A percentile compares a stretch with the other conserved stretches of the same genome.
Conservation (phyloP, 2,329 filamentous ascomycete species). For the Sporothrix schenckii region DNA sequence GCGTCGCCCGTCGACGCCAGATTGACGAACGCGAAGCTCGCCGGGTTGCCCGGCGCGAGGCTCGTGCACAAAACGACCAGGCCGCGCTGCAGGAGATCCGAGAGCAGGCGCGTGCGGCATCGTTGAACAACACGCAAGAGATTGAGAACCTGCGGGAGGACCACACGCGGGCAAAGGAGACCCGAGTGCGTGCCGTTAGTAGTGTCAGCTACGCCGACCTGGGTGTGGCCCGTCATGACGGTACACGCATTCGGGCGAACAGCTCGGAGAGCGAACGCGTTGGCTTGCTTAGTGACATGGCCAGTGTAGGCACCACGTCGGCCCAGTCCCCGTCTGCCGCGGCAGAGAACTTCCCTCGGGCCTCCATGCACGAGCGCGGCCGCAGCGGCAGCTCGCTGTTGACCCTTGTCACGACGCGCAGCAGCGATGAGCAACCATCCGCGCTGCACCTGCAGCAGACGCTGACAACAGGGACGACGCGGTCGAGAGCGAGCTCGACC, state of each 20-base stretch:
- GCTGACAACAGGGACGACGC: conserved; percentile 37
- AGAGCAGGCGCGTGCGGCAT: conserved; percentile 55
- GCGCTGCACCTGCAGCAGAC: conserved; percentile 33
- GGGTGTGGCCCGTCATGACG: conserved; percentile 76
- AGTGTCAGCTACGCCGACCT: conserved; percentile 77
- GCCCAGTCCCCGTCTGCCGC: conserved; percentile 42
- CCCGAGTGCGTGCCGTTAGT: conserved; percentile 68
- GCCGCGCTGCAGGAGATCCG: conserved; percentile 69
- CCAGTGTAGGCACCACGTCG: conserved; percentile 55
- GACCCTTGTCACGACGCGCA: conserved; percentile 51
- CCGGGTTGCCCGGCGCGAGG: conserved; percentile 69
- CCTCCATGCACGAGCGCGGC: conserved; percentile 47
- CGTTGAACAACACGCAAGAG: conserved; percentile 53
- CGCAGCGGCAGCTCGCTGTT: conserved; percentile 57
- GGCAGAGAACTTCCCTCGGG: conserved; percentile 33
- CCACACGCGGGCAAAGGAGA: conserved; percentile 59
- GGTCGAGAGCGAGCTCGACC: conserved; percentile 43
- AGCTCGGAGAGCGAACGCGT: conserved; percentile 73
- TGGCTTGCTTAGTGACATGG: conserved; percentile 71
- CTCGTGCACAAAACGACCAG: conserved; percentile 70
- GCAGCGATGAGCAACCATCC: conserved; percentile 36
- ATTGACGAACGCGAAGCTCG: conserved; percentile 76
- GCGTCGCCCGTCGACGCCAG: conserved; percentile 73
- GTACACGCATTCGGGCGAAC: conserved; percentile 72
- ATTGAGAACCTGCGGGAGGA: conserved; percentile 63